Evolutionary conservation across 2,329 filamentous ascomycete species (phyloP).

Genomic region (Neophaeococcomyces aloes): DNA sequence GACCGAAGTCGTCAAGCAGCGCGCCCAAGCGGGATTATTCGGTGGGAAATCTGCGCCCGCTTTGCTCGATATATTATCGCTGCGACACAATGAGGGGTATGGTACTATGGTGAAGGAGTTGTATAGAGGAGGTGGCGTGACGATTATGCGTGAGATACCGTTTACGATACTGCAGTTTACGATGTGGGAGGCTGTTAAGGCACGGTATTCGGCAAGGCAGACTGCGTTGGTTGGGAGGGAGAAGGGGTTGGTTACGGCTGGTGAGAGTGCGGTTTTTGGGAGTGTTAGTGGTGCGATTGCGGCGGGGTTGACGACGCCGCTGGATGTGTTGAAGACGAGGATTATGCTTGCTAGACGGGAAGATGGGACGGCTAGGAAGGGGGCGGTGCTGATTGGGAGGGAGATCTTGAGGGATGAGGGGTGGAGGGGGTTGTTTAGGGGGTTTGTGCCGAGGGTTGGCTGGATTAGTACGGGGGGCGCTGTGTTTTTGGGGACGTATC

Average conservation of each 20-base stretch:
- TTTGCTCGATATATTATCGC: slow-evolving; percentile 57
- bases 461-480: slow-evolving; percentile 95
- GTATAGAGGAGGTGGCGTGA: slow-evolving; percentile 86
- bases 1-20: slow-evolving; percentile 94
- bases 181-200: slow-evolving; percentile 88
- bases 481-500: slow-evolving; percentile 88
- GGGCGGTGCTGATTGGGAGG: slow-evolving; percentile 44
- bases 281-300: slow-evolving; percentile 74
- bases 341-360: slow-evolving; percentile 77
- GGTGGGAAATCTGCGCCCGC: slow-evolving; percentile 58
- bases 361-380: slow-evolving; percentile 28
- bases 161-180: slow-evolving; percentile 98
- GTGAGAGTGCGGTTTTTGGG: slow-evolving; percentile 76
- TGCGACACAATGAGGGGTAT: slow-evolving; percentile 25
- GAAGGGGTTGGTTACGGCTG: slow-evolving; percentile 50
- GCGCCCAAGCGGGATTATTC: slow-evolving; percentile 79
- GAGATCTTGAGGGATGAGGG: slow-evolving; percentile 48
- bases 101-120: slow-evolving; percentile 62
- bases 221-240: slow-evolving; percentile 42
- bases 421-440: slow-evolving; percentile 36
- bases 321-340: slow-evolving; percentile 93
- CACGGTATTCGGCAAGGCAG: slow-evolving; percentile 31
- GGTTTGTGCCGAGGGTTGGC: slow-evolving; percentile 66
- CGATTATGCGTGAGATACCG: slow-evolving; percentile 88
- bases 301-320: slow-evolving; percentile 77